Conservation (phyloP, 1,139 yeast genomes). For the Hansenula sp. region DNA sequence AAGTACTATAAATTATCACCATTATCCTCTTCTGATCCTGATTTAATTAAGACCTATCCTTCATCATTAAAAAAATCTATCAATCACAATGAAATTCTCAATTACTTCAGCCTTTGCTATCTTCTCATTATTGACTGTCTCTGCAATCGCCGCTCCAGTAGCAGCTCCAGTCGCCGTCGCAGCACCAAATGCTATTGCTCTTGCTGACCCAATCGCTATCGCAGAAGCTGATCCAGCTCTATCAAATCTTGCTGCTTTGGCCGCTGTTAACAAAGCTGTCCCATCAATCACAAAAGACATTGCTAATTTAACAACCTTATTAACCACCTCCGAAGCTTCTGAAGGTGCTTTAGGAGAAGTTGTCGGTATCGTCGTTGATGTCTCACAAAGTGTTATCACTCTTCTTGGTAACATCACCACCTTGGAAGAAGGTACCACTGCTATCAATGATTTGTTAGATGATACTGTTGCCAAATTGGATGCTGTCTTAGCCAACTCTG, state of each 20-base stretch:
- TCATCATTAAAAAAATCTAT: too few relatives aligned
- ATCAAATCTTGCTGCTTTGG: too few relatives aligned
- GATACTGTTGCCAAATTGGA: constrained; percentile 7
- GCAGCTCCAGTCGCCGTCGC: constrained; percentile 12
- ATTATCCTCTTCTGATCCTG: too few relatives aligned
- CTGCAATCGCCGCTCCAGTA: constrained; percentile 15
- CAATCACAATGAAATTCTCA: constrained; percentile 14
- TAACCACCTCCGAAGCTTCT: constrained; percentile 3
- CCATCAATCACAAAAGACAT: constrained; percentile 1
- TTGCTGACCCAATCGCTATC: constrained; percentile 16
- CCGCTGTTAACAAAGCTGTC: constrained; percentile 7
- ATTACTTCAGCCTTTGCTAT: constrained; percentile 11
- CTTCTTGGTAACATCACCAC: constrained; percentile 9
- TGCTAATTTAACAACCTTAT: constrained; percentile 1
- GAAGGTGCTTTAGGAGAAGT: constrained; percentile 5
- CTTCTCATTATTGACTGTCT: constrained; percentile 4
- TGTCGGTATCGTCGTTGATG: constrained; percentile 3
- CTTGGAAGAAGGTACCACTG: constrained; percentile 5
- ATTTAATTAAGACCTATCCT: too few relatives aligned
- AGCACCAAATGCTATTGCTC: constrained; percentile 5
- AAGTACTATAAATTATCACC: too few relatives aligned
- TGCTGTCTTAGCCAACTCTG: constrained; percentile 7
- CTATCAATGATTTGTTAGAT: constrained; percentile 5
- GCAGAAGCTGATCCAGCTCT: constrained; percentile 22
- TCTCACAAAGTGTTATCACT: constrained; percentile 5